Evolutionary conservation across 768 basidiomycete species (phyloP), one percentile per base, ranked within the genome.

Genomic region (Calocera viscosa): DNA sequence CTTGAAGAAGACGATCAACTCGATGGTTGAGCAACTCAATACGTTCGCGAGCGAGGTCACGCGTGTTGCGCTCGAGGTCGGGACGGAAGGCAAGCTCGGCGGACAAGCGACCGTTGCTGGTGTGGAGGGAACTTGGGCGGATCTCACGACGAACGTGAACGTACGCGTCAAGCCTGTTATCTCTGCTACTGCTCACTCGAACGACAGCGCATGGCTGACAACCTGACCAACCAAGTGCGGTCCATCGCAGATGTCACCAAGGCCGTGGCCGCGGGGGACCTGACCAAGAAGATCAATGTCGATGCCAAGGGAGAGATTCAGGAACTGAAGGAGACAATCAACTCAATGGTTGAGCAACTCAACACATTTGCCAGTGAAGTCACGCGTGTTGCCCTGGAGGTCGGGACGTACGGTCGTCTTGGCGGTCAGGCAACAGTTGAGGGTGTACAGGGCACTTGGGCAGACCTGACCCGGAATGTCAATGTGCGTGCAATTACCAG

Each of bases 381-480:
- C 64, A 78, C 76, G 33, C 73, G 77, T 65, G 78, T 79, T n/a
- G 78, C 78, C 1, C 70, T 70, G 16, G 69, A 71, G 49, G 70
- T 93, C 74, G 91, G 90, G 71, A 88, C 85, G 68, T 87, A 93
- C 78, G 92, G 91, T 16, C 90, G 90, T 78, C 78, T 94, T 67
- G 91, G 92, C 67, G 91, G 91, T 49, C 90, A 93, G 75, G 92
- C 91, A 0, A 81, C 86, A 65, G 92, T 95, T 10, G 87, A 89
- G 30, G 90, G 91, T 69, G 91, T 93, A 24, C 87, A 93, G 73
- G 92, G 92, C 19, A 87, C 89, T 19, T 90, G 89, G 89, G 83
- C 85, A 69, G 87, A 91, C 73, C 78, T 90, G 76, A 90, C 72
- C 35, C 5, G 7, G 14, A 38, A 38, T 38, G 71, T 76, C 17